phyloP scores from a whole-genome alignment of 2,329 filamentous ascomycete species.

The Calonectria henricotiae region DNA sequence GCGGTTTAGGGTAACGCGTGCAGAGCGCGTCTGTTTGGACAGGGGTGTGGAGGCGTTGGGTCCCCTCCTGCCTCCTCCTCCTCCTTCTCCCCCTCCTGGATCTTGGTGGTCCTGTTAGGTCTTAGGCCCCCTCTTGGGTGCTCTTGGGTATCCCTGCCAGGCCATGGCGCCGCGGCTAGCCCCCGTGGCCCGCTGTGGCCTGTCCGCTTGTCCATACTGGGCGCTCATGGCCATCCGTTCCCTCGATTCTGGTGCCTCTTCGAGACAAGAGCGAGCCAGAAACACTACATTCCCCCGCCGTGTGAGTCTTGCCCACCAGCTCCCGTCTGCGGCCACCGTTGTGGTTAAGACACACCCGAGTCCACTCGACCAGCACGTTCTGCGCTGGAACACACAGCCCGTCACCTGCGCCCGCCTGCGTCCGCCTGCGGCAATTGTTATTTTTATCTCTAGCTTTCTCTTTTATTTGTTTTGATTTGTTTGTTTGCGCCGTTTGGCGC shows the following conservation, averaged over 20 bases:
- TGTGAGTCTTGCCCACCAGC: slow-evolving; percentile 23
- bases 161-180: slow-evolving; percentile 47
- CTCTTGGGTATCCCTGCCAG: slow-evolving; percentile 39
- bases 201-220: slow-evolving; percentile 41
- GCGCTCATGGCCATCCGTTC: slow-evolving; percentile 40
- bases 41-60: slow-evolving; percentile 44
- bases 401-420: not conserved
- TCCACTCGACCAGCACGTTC: slow-evolving; percentile 20
- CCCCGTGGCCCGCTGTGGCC: slow-evolving; percentile 45
- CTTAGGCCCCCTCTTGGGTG: slow-evolving; percentile 29
- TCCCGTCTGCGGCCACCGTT: slow-evolving; percentile 12
- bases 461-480: slow-evolving; percentile 16
- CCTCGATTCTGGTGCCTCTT: slow-evolving; percentile 45
- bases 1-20: slow-evolving; percentile 54
- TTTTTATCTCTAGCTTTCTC: not conserved
- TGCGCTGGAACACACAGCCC: slow-evolving; percentile 21
- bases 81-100: slow-evolving; percentile 12
- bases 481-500: not conserved
- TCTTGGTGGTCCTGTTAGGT: slow-evolving; percentile 22
- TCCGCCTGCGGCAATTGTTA: slow-evolving; percentile 5
- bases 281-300: slow-evolving; percentile 48
- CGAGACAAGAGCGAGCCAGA: slow-evolving; percentile 35
- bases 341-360: slow-evolving; percentile 15
- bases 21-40: slow-evolving; percentile 55
- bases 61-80: slow-evolving; percentile 40